Evolutionary conservation across 306 rosid species (phyloP), one percentile per base, ranked within the genome.

Genomic region (Pyrus betulifolia): DNA sequence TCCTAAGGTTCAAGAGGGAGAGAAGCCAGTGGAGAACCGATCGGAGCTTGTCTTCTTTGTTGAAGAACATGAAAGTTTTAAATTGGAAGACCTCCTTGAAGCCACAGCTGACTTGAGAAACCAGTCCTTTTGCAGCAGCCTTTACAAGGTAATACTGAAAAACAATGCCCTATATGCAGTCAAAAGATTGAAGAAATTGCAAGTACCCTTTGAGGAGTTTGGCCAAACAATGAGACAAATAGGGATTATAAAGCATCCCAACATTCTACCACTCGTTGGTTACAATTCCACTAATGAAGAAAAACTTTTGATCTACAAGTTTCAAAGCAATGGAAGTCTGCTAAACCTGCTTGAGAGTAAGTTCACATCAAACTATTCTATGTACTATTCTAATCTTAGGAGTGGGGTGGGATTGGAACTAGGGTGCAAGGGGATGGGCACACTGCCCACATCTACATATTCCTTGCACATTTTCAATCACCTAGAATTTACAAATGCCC

Each of bases 261-360:
- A 93, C 81, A 85, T 91, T 55, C 89, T 93, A 12, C 91, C 92
- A 23, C 85, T 87, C 58, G 85, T 87, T 71, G 96, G 87, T 76
- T 91, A 85, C 59, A 79, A 79, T 52, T 85, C 79, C 42, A 78
- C 83, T 3, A 68, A 62, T 69, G 96, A 89, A 42, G 98, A 93
- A 71, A 91, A 91, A 69, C 86, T 91, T 54, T 57, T 89, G 76
- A 89, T 91, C 78, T 93, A 87, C 84, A 88, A 87, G 66, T 89
- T 84, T 63, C 97, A 89, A 75, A 85, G 78, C 88, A 88, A 84
- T 80, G 92, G 98, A 71, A 89, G 91, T 82, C 78, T 93, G 67
- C 89, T 89, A 61, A 87, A 84, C 85, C 89, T 88, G 42, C 82
- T 91, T n/a, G 77, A 89, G 63, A 86, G 96, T 88, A 82, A 80